phyloP scores from a whole-genome alignment of 108 stramenopile genomes.

The Seminavis robusta region DNA sequence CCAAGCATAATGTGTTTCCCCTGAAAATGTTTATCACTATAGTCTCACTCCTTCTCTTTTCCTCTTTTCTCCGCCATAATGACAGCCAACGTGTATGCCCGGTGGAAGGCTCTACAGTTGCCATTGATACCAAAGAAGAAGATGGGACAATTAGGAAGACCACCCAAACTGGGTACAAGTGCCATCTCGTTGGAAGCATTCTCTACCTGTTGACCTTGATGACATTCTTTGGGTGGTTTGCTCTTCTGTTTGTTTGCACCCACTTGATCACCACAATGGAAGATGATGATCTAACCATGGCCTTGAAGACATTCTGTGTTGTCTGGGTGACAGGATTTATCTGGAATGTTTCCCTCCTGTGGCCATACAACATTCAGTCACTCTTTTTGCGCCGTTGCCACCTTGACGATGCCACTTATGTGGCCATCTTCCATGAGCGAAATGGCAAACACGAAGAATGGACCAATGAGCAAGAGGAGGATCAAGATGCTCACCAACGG shows the following conservation, averaged over 20 bases:
- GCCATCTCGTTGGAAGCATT: constrained; percentile 31
- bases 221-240: constrained; percentile 10
- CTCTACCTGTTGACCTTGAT: constrained; percentile 37
- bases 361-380: constrained; percentile 28
- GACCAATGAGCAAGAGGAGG: too few relatives aligned
- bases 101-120: constrained; percentile 28
- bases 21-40: too few relatives aligned
- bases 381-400: constrained; percentile 46
- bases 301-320: constrained; percentile 42
- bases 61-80: too few relatives aligned
- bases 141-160: constrained; percentile 3
- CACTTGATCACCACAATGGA: constrained; percentile 28
- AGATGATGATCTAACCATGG: constrained; percentile 45
- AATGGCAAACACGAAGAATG: too few relatives aligned
- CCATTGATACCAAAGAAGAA: background rate
- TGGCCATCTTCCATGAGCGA: constrained; percentile 47
- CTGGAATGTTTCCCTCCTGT: constrained; percentile 1
- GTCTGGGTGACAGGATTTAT: constrained; percentile 30
- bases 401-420: constrained; percentile 34
- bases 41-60: too few relatives aligned
- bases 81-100: constrained; percentile 37
- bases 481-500: too few relatives aligned
- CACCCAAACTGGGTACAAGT: constrained; percentile 58
- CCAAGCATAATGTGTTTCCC: too few relatives aligned
- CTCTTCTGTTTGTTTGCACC: constrained; percentile 4